Base-by-base conservation (phyloP, 2,329 filamentous ascomycete species). In the Pyricularia pennisetigena region DNA sequence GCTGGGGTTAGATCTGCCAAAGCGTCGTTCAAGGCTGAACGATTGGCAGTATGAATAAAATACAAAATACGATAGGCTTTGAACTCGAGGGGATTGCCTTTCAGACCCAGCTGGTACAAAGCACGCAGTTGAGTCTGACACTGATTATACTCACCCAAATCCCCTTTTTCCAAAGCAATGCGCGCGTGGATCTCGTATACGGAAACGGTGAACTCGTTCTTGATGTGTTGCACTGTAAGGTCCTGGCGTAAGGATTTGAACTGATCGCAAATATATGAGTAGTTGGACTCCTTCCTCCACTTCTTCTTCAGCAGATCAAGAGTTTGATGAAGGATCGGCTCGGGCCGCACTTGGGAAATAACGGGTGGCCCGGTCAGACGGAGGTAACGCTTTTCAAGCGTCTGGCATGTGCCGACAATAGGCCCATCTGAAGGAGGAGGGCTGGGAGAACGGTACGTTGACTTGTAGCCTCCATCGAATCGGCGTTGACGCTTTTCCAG, bases 111-210 rank as follows among this genome's bases (percentile, higher is more conserved):
- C 78, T 88, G 87, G 81, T 99, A 98, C 75, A 99, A 83, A 72
- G 91, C 93, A 79, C 93, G 92, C 77, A 99, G 85, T 82, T 99
- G 95, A 75, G 95, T 98, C 84, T 99, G 95, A 81, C 95, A 99
- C 86, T 99, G 95, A 84, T 99, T 99, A 95, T 99, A 99, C 95
- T 99, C 95, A 99, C 95, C 94, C 83, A 98, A 88, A 84, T 99
- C 95, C 81, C 92, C 93, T 86, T 96, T 97, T 81, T 99, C 94
- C 80, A 99, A 85, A 73, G 95, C 95, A 81, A 99, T 98, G 70
- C 95, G 90, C 71, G 94, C 95, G 81, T 99, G 95, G 70, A 94
- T 96, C 82, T 99, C 95, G 80, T 99, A 99, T 65, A 97, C 95
- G 71, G 87, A 90, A 71, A 98, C 94, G 29, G 95, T 98, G 77